A percentile compares a stretch with the other conserved stretches of the same genome.
phyloP scores from a whole-genome alignment of 2,329 filamentous ascomycete genomes.

The Monosporascus sp. region DNA sequence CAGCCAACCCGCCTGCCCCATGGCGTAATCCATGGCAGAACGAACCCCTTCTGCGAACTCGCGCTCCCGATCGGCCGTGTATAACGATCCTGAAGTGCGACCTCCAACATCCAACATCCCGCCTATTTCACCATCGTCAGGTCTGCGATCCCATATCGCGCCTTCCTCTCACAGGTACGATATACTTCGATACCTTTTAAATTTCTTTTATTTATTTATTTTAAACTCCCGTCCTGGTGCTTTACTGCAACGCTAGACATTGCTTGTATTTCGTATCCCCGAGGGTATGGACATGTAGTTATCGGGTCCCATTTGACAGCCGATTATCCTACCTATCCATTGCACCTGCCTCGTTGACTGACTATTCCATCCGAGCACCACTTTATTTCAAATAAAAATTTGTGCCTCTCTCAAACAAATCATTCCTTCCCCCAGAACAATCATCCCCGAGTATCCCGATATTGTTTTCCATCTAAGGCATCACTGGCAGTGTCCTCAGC shows the following conservation, averaged over 20 bases:
- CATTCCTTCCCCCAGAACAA: not conserved
- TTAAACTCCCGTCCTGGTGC: not conserved
- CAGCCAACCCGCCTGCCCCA: constrained; percentile 38
- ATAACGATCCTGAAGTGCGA: constrained; percentile 47
- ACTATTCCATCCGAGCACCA: not conserved
- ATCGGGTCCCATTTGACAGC: too few relatives aligned
- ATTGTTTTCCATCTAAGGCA: not conserved
- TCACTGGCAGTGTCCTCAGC: not conserved
- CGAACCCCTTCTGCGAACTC: constrained; percentile 44
- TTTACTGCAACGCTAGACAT: too few relatives aligned
- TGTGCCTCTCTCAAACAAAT: too few relatives aligned
- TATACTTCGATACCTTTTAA: constrained; percentile 1
- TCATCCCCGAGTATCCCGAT: not conserved
- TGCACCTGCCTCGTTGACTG: not conserved
- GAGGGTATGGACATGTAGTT: too few relatives aligned
- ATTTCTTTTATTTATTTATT: not conserved
- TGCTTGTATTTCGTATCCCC: too few relatives aligned
- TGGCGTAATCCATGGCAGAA: constrained; percentile 67
- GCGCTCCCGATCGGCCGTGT: constrained; percentile 48
- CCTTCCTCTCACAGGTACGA: constrained; percentile 24
- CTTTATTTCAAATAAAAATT: not conserved
- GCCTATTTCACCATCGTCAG: constrained; percentile 2
- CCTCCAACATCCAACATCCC: constrained; percentile 31
- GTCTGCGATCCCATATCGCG: constrained; percentile 14
- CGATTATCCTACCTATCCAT: not conserved